A percentile compares a stretch with the other conserved stretches of the same genome.
Evolutionary conservation across 257 asterid genomes (phyloP).

Genomic region (Primulina huaijiensis): DNA sequence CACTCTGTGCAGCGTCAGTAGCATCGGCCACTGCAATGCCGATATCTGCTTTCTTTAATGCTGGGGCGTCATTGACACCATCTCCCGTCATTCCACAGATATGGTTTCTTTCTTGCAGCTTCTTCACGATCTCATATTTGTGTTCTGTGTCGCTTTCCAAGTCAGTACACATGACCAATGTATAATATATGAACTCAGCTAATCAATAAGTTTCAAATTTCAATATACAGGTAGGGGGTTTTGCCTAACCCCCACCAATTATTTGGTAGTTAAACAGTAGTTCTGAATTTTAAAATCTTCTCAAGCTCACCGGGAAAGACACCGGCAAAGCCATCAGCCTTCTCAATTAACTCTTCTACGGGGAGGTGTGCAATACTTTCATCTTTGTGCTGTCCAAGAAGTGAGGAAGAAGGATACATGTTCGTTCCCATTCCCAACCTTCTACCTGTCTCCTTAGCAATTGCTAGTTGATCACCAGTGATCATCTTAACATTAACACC

Average conservation of each 20-base stretch:
- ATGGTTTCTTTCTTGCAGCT: conserved; percentile 54
- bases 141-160: conserved; percentile 36
- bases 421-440: conserved; percentile 67
- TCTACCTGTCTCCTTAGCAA: conserved; percentile 56
- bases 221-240: background rate
- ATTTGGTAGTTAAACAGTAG: background rate
- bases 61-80: conserved; percentile 67
- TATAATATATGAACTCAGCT: background rate
- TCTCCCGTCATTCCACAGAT: conserved; percentile 67
- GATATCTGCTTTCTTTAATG: conserved; percentile 51
- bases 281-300: background rate
- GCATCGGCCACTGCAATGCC: conserved; percentile 66
- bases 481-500: conserved; percentile 90
- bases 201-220: background rate
- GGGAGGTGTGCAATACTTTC: conserved; percentile 40
- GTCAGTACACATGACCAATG: background rate
- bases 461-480: conserved; percentile 68
- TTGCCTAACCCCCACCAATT: no score
- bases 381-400: conserved; percentile 59
- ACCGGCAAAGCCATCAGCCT: conserved; percentile 62
- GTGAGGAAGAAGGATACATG: conserved; percentile 64
- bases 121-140: conserved; percentile 56
- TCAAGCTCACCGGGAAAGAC: conserved; percentile 48
- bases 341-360: conserved; percentile 53
- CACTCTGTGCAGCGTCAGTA: conserved; percentile 56